These are phyloP conservation scores for Niveomyces coronatus DNA, from an alignment of 2,329 filamentous ascomycete species.

Conservation along the genomic window DNA sequence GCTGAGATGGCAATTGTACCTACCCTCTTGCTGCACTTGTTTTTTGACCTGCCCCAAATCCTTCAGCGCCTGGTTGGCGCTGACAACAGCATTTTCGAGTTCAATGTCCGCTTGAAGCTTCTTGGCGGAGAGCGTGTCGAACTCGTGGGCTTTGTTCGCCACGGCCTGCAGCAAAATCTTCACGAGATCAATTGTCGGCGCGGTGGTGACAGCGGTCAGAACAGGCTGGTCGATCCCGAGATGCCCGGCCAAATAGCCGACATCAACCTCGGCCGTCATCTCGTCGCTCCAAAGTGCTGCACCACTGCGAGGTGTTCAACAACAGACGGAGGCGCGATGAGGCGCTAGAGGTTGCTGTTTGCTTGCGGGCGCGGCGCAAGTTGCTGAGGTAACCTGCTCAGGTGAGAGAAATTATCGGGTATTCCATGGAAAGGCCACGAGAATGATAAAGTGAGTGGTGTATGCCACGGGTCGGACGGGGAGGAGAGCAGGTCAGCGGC, in stretches of 20 bases:
- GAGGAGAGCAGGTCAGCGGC: no score
- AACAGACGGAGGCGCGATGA: slow-evolving; percentile 1
- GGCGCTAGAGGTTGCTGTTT: slow-evolving; percentile 1
- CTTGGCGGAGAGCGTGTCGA: slow-evolving; percentile 71
- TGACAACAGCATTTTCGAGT: slow-evolving; percentile 80
- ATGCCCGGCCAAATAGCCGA: slow-evolving; percentile 63
- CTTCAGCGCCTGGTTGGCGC: slow-evolving; percentile 70
- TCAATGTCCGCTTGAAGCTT: slow-evolving; percentile 88
- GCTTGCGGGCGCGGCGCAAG: no score
- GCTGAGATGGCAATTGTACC: no score
- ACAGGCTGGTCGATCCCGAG: slow-evolving; percentile 57
- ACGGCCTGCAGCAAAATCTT: slow-evolving; percentile 64
- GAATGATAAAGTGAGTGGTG: no score
- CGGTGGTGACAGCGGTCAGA: slow-evolving; percentile 49
- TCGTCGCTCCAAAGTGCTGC: slow-evolving; percentile 21
- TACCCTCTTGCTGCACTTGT: slow-evolving; percentile 77
- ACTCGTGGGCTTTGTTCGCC: slow-evolving; percentile 68
- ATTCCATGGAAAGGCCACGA: no score
- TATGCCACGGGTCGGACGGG: no score
- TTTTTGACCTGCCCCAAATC: slow-evolving; percentile 74
- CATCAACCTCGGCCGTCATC: slow-evolving; percentile 48
- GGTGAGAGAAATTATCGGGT: no score
- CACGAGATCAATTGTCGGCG: slow-evolving; percentile 71
- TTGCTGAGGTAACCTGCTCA: no score
- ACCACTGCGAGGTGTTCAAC: slow-evolving; percentile 8